phyloP scores from a whole-genome alignment of 2,329 filamentous ascomycete genomes.

The Calonectria pseudoreteaudii region DNA sequence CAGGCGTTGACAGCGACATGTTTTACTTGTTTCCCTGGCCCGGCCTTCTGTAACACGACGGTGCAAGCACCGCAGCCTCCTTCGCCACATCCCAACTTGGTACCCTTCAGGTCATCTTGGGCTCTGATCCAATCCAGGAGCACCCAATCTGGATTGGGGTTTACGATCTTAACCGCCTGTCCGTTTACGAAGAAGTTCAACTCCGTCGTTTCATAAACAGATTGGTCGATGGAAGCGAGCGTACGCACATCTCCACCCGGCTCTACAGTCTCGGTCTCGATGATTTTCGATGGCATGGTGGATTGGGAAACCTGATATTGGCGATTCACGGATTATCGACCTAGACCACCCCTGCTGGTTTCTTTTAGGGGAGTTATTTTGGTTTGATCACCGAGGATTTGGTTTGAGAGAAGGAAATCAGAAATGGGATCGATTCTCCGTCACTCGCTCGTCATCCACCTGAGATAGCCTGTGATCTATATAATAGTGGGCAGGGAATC shows the following conservation, averaged over 20 bases:
- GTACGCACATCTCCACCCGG: not conserved
- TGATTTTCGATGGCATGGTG: not conserved
- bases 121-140: constrained; percentile 44
- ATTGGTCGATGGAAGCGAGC: constrained; percentile 10
- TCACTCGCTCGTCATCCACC: not conserved
- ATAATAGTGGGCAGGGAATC: not conserved
- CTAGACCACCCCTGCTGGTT: not conserved
- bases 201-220: constrained; percentile 49
- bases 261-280: not conserved
- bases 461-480: not conserved
- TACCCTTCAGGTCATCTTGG: constrained; percentile 32
- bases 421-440: not conserved
- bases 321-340: not conserved
- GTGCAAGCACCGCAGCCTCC: constrained; percentile 93
- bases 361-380: too few species aligned
- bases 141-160: constrained; percentile 46
- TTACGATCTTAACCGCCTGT: constrained; percentile 34
- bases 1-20: constrained; percentile 94
- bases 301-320: not conserved
- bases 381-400: not conserved
- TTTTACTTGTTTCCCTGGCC: constrained; percentile 86
- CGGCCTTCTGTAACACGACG: constrained; percentile 88
- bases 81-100: constrained; percentile 73
- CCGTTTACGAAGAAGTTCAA: constrained; percentile 46
- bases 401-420: not conserved